Evolutionary conservation across 23 red algal genomes (phyloP).

Genomic region (Gracilaria domingensis): DNA sequence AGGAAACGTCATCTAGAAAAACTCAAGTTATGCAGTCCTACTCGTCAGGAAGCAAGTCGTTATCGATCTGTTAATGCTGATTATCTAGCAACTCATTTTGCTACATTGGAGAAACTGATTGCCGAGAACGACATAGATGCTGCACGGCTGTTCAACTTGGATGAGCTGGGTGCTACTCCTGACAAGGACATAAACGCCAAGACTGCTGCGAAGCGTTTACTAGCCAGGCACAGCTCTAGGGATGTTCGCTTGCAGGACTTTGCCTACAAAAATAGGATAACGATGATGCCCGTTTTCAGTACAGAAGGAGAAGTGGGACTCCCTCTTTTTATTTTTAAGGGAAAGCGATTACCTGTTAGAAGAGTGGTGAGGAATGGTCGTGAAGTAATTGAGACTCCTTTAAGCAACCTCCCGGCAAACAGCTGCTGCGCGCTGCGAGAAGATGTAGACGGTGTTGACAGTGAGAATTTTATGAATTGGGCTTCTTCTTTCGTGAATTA

Average conservation of each 20-base stretch:
- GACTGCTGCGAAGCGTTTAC: background rate
- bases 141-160: background rate
- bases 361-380: background rate
- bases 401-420: background rate
- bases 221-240: background rate
- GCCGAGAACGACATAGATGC: background rate
- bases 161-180: background rate
- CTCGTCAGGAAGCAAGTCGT: background rate
- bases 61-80: background rate
- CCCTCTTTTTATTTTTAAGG: background rate
- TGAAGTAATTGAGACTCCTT: background rate
- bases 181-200: background rate
- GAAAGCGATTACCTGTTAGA: background rate
- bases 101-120: background rate
- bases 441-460: background rate
- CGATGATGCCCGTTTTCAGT: background rate
- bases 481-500: background rate
- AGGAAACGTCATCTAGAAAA: background rate
- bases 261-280: background rate
- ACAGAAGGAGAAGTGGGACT: background rate
- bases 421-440: background rate
- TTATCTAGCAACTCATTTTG: background rate
- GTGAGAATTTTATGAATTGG: background rate
- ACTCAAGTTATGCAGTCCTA: background rate
- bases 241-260: background rate